Conservation (phyloP, 768 basidiomycete genomes). For the Kwoniella bestiolae region DNA sequence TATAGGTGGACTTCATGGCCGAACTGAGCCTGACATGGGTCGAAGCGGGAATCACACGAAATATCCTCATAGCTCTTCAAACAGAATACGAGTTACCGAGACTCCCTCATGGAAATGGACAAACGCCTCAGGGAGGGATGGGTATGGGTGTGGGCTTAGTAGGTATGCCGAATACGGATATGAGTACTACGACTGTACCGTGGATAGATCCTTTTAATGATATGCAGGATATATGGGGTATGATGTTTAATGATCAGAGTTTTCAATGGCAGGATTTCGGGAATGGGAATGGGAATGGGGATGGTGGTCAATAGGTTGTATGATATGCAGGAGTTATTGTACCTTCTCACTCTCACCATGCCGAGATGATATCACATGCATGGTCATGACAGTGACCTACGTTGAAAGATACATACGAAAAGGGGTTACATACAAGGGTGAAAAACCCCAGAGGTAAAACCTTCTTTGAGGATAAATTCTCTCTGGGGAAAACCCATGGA, state of each 20-base stretch:
- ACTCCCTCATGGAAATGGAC: neutral
- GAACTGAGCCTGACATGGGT: slow-evolving; percentile 15
- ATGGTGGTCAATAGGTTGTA: slow-evolving; percentile 1
- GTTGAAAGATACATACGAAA: no score
- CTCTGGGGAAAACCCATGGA: no score
- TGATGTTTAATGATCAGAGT: slow-evolving; percentile 17
- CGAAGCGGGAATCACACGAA: slow-evolving; percentile 25
- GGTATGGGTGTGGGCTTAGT: no score
- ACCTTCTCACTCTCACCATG: no score
- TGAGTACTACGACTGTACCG: neutral
- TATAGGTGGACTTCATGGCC: slow-evolving; percentile 29
- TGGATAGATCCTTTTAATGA: slow-evolving; percentile 12
- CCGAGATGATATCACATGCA: no score
- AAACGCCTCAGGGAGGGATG: neutral
- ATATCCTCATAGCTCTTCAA: slow-evolving; percentile 22
- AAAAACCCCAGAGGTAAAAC: no score
- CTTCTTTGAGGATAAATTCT: no score
- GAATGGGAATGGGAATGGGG: no score
- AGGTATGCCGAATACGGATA: neutral
- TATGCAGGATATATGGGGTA: slow-evolving; percentile 16
- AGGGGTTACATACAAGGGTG: no score
- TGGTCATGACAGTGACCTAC: no score
- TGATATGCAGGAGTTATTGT: no score
- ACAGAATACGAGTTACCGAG: slow-evolving; percentile 21
- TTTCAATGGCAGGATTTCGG: slow-evolving; percentile 14